Conservation (phyloP, 208 protist species). For the Novymonas esmeraldas region DNA sequence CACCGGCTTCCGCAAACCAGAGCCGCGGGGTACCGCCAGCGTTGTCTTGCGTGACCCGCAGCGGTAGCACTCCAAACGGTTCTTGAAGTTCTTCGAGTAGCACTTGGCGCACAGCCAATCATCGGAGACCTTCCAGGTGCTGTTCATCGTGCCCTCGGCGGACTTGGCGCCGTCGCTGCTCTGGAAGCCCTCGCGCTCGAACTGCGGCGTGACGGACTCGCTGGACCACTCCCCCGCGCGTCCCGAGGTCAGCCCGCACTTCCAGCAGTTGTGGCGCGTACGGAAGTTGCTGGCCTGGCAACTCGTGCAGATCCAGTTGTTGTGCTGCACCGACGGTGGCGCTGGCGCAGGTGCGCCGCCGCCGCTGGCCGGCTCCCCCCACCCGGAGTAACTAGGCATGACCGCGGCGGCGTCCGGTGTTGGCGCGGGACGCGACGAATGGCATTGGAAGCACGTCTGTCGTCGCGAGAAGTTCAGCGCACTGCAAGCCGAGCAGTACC, state of each 20-base stretch:
- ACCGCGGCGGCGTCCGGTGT: neutral
- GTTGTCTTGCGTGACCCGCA: constrained; percentile 73
- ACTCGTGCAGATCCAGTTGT: constrained; percentile 84
- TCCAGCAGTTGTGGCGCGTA: constrained; percentile 81
- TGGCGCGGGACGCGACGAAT: constrained; percentile 15
- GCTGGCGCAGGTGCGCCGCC: neutral
- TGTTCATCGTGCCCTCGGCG: constrained; percentile 44
- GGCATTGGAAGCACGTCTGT: constrained; percentile 76
- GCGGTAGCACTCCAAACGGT: constrained; percentile 71
- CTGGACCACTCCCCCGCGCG: constrained; percentile 24
- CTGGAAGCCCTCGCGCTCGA: constrained; percentile 83
- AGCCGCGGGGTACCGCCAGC: constrained; percentile 36
- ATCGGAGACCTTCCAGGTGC: constrained; percentile 48
- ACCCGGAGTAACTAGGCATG: neutral
- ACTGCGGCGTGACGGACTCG: constrained; percentile 38
- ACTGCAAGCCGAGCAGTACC: constrained; percentile 73
- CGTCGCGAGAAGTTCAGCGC: constrained; percentile 77
- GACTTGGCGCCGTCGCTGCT: constrained; percentile 28
- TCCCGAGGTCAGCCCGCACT: constrained; percentile 61
- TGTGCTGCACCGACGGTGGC: constrained; percentile 39
- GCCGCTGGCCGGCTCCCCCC: neutral
- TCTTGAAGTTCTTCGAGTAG: constrained; percentile 80
- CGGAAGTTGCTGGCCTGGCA: constrained; percentile 89
- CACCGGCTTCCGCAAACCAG: constrained; percentile 63
- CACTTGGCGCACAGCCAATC: constrained; percentile 88